Percentiles rank a stretch among this genome's conserved stretches.
Conservation (phyloP, 2,329 filamentous ascomycete genomes). For the Metarhizium humberi region DNA sequence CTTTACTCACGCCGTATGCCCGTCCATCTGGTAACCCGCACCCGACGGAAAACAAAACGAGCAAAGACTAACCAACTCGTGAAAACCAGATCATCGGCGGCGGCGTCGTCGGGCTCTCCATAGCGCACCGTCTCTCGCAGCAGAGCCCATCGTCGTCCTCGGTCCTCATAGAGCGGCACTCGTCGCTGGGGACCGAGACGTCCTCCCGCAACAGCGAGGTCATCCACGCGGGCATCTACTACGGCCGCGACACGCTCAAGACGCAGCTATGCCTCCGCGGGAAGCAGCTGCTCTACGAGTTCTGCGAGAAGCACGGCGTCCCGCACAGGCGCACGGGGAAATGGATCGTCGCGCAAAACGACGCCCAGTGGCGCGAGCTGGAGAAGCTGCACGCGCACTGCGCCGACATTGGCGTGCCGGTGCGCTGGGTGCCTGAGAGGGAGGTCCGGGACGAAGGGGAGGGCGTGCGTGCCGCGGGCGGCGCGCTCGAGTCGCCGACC, state of each 20-base stretch:
- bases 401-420: slow-evolving; percentile 48
- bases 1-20: slow-evolving; percentile 36
- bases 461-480: slow-evolving; percentile 59
- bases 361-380: slow-evolving; percentile 55
- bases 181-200: slow-evolving; percentile 70
- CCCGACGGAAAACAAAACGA: neutral
- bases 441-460: slow-evolving; percentile 63
- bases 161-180: slow-evolving; percentile 73
- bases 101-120: slow-evolving; percentile 68
- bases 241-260: slow-evolving; percentile 68
- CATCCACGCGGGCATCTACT: slow-evolving; percentile 93
- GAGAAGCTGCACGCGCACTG: slow-evolving; percentile 41
- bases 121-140: slow-evolving; percentile 64
- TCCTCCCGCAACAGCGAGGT: slow-evolving; percentile 90
- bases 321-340: slow-evolving; percentile 72
- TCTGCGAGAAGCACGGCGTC: slow-evolving; percentile 61
- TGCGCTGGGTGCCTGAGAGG: slow-evolving; percentile 53
- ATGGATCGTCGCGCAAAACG: slow-evolving; percentile 88
- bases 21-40: no score
- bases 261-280: slow-evolving; percentile 74
- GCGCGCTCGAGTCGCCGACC: slow-evolving; percentile 71
- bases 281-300: slow-evolving; percentile 65
- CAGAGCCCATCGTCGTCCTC: slow-evolving; percentile 52
- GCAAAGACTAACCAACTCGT: neutral
- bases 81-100: slow-evolving; percentile 42